Base-by-base conservation (phyloP, 1,139 yeast species). In the Kodamaea fungicola region DNA sequence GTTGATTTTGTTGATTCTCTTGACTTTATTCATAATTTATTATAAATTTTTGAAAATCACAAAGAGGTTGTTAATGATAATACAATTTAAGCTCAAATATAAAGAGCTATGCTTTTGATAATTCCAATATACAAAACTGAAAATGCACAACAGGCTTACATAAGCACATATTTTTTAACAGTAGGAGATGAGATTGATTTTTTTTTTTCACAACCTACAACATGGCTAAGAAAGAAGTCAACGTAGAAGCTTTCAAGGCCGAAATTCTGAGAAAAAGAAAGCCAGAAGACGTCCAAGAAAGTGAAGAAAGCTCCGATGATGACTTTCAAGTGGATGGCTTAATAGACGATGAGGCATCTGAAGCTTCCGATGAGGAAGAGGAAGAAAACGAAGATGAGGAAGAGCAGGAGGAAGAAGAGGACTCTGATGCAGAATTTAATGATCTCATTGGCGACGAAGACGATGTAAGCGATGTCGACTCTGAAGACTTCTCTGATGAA, bases 381-480 rank as follows among this genome's bases (percentile, higher is more conserved):
- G 64, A 53, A 27, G 49, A 44, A 4, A 55, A 42, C 32, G 58
- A 44, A 16, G 67, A 56, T 3, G 61, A 50, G 4, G 57, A 52
- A 12, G 57, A 59, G 2, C 62, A 51, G 7, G 64, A 57, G 1
- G 64, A 59, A 12, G 62, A 56, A 8, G 64, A 53, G 6, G 83
- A 78, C 44, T 76, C 81, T 2, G 88, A 81, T 47, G 80, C 72
- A 4, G 88, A 81, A 51, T 65, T 80, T 42, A 79, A 81, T 50
- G 61, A 63, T 35, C 64, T 82, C 25, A 52, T 83, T 27, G 85
- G 78, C 2, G 78, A 73, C 46, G 73, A 67, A 50, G 71, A 63
- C 34, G 74, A 65, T 35, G 55, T 55, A 8, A 57, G 64, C 32
- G 63, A 57, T 33, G 61, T 53, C 16, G 64, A 65, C 34, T 63